phyloP scores from a whole-genome alignment of 768 basidiomycete species.

The Mycena capillaripes region DNA sequence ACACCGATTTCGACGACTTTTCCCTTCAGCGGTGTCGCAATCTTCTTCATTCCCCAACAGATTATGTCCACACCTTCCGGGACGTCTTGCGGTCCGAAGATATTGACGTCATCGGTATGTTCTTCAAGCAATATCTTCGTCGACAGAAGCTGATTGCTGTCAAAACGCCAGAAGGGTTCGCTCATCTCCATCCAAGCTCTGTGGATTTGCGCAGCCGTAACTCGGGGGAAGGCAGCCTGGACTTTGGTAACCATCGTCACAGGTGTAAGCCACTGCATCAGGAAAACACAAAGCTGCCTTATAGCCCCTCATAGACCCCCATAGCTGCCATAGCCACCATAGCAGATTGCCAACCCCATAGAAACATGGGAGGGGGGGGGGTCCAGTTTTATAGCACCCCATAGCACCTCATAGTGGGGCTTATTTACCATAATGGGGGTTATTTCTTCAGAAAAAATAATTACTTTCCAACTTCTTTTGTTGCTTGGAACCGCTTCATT shows the following conservation, averaged over 20 bases:
- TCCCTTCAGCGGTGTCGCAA: constrained; percentile 14
- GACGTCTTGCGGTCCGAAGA: constrained; percentile 8
- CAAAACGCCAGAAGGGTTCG: constrained; percentile 40
- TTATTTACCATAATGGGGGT: too few relatives aligned
- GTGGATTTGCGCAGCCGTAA: constrained; percentile 42
- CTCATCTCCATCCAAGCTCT: constrained; percentile 45
- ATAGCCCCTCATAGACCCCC: too few relatives aligned
- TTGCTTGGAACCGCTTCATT: too few relatives aligned
- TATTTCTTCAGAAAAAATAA: too few relatives aligned
- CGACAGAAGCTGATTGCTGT: constrained; percentile 19
- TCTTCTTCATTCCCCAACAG: constrained; percentile 33
- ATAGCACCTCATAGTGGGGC: too few relatives aligned
- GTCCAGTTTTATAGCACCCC: too few relatives aligned
- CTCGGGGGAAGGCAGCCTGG: constrained; percentile 46
- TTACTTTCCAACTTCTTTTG: too few relatives aligned
- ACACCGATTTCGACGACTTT: too few relatives aligned
- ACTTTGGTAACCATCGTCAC: constrained; percentile 47
- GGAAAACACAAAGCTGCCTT: too few relatives aligned
- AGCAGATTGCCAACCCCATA: too few relatives aligned
- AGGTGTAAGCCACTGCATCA: constrained; percentile 44
- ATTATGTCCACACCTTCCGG: constrained; percentile 33
- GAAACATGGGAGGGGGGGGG: too few relatives aligned
- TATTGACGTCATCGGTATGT: constrained; percentile 8
- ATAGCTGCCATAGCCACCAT: too few relatives aligned
- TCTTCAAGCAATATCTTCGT: constrained; percentile 16